These are phyloP conservation scores for Zymoseptoria passerinii DNA, from an alignment of 2,329 filamentous ascomycete species.

Conservation along the genomic window DNA sequence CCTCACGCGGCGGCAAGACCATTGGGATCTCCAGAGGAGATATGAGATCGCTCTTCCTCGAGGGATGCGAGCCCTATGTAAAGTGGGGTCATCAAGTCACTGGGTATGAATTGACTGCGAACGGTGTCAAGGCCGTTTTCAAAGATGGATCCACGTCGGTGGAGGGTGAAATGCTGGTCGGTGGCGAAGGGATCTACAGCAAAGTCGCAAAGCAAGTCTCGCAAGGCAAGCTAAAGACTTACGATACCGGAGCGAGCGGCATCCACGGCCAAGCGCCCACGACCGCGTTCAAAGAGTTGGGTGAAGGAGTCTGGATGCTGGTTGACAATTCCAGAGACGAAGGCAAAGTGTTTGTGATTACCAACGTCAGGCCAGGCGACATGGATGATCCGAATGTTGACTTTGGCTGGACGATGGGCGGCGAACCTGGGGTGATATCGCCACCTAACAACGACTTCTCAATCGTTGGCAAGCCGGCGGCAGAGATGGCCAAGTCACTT, in stretches of 20 bases:
- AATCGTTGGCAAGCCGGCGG: slow-evolving; percentile 49
- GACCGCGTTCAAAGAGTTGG: slow-evolving; percentile 52
- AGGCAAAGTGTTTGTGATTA: slow-evolving; percentile 50
- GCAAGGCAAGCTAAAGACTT: slow-evolving; percentile 50
- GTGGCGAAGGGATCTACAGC: slow-evolving; percentile 56
- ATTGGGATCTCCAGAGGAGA: slow-evolving; percentile 56
- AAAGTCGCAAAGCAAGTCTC: slow-evolving; percentile 53
- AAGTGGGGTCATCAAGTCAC: slow-evolving; percentile 49
- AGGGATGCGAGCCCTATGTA: slow-evolving; percentile 48
- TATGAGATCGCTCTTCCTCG: slow-evolving; percentile 52
- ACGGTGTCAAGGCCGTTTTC: slow-evolving; percentile 51
- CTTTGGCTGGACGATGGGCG: slow-evolving; percentile 59
- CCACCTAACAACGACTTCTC: slow-evolving; percentile 53
- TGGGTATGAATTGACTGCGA: slow-evolving; percentile 49
- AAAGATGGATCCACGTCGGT: slow-evolving; percentile 51
- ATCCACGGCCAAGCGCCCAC: slow-evolving; percentile 59
- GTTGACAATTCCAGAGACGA: slow-evolving; percentile 41
- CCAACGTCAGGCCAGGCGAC: slow-evolving; percentile 53
- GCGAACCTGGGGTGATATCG: slow-evolving; percentile 48
- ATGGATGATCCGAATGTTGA: slow-evolving; percentile 49
- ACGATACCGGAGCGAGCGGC: slow-evolving; percentile 54
- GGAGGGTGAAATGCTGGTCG: slow-evolving; percentile 52
- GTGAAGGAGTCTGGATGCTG: slow-evolving; percentile 55
- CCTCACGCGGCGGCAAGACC: slow-evolving; percentile 49
- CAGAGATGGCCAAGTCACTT: slow-evolving; percentile 49